Evolutionary conservation across 2,329 filamentous ascomycete species (phyloP), one percentile per base, ranked within the genome.

Genomic region (Purpureocillium lavendulum): DNA sequence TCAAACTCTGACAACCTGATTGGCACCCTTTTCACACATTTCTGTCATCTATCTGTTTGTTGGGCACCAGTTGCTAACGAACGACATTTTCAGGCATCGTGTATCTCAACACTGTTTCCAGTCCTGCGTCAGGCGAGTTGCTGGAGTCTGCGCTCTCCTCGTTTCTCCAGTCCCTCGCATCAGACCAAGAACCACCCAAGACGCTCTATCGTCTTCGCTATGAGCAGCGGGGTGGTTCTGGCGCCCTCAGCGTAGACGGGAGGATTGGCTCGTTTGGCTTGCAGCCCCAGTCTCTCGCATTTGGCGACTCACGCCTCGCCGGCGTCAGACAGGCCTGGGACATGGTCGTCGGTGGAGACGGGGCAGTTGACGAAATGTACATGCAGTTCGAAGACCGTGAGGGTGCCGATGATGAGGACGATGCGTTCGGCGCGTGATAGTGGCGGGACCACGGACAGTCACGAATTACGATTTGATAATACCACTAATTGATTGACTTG

Each of bases 1-100:
- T 75, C 75, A 72, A 71, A 71, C 76, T 88, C 84, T 90, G 82
- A 90, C 81, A 87, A 82, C 69, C 87, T 94, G 87, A 94, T 78
- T 66, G 69, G 67, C 64, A 56, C 48, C 41, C 33, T 55, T 45
- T 39, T 46, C 30, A 35, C 31, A 24, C 36, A 47, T 38, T 21
- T 41, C 30, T 36, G 35, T 36, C 21, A 39, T 35, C 17, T 41
- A 38, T 24, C 15, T 35, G 28, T 34, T 41, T 30, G 45, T 21
- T n/a, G n/a, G n/a, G 33, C 30, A 40, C 39, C 15, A 11, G 35
- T 65, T 44, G 49, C 63, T 66, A 54, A 66, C 50, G 29, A 38
- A 37, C 35, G 36, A 26, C 15, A n/a, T 14, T 40, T 36, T 33
- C 33, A 65, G 59, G 57, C 45, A 46, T 54, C 26, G 37, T 64